Percentiles rank a stretch among this genome's conserved stretches.
phyloP scores from a whole-genome alignment of 495 filamentous ascomycete species.

The Podospora pseudocomata region DNA sequence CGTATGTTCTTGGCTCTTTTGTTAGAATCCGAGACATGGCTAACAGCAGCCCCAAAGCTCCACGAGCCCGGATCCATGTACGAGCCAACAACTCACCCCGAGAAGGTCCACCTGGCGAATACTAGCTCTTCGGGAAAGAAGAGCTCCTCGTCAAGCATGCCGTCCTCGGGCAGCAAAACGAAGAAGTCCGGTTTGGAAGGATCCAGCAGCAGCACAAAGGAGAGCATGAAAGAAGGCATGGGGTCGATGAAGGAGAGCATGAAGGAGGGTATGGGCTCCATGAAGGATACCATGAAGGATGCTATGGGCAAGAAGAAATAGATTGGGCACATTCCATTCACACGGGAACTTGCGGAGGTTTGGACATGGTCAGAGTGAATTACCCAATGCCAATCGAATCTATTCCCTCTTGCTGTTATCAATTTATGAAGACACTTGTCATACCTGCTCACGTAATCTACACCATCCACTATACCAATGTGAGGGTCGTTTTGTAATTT shows the following conservation, averaged over 20 bases:
- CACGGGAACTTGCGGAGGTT: too few species aligned
- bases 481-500: neutral
- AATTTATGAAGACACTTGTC: too few species aligned
- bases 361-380: too few species aligned
- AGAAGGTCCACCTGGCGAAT: neutral
- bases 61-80: constrained; percentile 27
- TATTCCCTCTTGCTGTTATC: too few species aligned
- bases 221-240: constrained; percentile 14
- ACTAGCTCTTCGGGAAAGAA: constrained; percentile 3
- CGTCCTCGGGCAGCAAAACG: neutral
- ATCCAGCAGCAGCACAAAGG: neutral
- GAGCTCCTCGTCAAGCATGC: neutral
- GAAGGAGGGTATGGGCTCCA: constrained; percentile 19
- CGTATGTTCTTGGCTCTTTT: constrained; percentile 11
- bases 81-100: neutral
- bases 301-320: constrained; percentile 27
- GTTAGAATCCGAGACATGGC: neutral
- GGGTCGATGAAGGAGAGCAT: constrained; percentile 17
- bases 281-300: constrained; percentile 26
- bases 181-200: constrained; percentile 16
- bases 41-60: constrained; percentile 9
- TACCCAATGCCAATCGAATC: too few species aligned
- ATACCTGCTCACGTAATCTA: too few species aligned
- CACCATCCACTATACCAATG: too few species aligned
- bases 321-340: too few species aligned